Base-by-base conservation (phyloP, 1,139 yeast species). In the Hansenula lynferdii region DNA sequence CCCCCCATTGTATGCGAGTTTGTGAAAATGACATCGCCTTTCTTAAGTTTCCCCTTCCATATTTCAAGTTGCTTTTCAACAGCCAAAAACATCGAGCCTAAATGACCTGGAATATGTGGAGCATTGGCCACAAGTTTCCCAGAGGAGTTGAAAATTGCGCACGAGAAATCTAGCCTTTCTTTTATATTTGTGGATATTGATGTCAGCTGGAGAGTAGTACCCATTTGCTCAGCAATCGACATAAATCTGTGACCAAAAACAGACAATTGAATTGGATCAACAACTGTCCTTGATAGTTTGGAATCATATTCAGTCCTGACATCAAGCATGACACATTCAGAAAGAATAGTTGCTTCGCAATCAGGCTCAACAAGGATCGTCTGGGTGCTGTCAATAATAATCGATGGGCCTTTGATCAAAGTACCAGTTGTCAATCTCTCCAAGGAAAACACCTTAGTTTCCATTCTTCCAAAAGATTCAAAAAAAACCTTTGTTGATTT, bases 141-240 rank as follows among this genome's bases (percentile, higher is more conserved):
- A 38, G 77, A 74, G 1, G 75, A 67, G 48, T 82, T 86, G 55
- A 85, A 85, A 21, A 85, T 62, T 1, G 95, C 95, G 67, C 95
- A 85, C 9, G 94, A 83, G 55, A 85, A 85, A 57, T 85, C 95
- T 36, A 85, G 65, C 42, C 95, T 66, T 56, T 85, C 95, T 54
- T 85, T 85, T 45, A 85, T 86, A 53, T 85, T 85, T n/a, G 94
- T 84, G 7, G 92, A 82, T 32, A 85, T 85, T 6, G 92, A 75
- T 0, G 94, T 85, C 59, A 82, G 84, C 50, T 83, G 84, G 46
- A 85, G 64, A 9, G 90, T 84, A 48, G 79, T 72, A 12, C 95
- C 95, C 95, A 85, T 85, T 55, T 85, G 94, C 53, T 85, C 95
- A 5, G 95, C 95, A 57, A 85, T 81, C 37, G 86, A 84, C 94